A percentile compares a stretch with the other conserved stretches of the same genome.
These are phyloP conservation scores for Claviceps humidiphila DNA, from an alignment of 2,329 filamentous ascomycete genomes.

Conservation along the genomic window DNA sequence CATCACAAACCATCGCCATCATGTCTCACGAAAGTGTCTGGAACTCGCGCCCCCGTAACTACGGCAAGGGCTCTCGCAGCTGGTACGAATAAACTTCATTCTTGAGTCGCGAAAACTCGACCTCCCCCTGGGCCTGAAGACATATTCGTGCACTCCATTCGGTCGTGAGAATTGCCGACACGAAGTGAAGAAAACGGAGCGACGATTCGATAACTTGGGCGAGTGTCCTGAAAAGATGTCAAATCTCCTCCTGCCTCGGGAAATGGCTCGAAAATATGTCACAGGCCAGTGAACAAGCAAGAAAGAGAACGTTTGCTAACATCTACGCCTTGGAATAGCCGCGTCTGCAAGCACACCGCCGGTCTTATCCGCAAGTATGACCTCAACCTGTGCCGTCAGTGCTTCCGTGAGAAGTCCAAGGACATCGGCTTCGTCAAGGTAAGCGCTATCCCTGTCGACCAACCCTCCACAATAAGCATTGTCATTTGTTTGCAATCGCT, in stretches of 20 bases:
- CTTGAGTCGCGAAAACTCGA: background rate
- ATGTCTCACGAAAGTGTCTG: slow-evolving; percentile 87
- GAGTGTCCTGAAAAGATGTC: background rate
- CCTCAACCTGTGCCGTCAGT: slow-evolving; percentile 75
- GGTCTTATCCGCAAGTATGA: slow-evolving; percentile 99
- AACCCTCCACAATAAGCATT: too few species aligned
- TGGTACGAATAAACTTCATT: slow-evolving; percentile 52
- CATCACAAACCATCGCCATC: slow-evolving; percentile 24
- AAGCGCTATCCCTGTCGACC: slow-evolving; percentile 2
- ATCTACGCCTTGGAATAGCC: slow-evolving; percentile 26
- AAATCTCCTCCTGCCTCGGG: background rate
- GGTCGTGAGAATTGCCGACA: background rate
- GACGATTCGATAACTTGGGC: background rate
- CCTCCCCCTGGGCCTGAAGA: background rate
- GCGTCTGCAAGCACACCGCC: slow-evolving; percentile 77
- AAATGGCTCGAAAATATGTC: background rate
- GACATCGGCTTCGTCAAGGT: slow-evolving; percentile 66
- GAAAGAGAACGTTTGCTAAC: background rate
- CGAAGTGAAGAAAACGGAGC: background rate
- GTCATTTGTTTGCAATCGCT: background rate
- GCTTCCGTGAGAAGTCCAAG: slow-evolving; percentile 61
- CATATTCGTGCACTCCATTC: background rate
- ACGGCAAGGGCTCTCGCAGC: slow-evolving; percentile 89
- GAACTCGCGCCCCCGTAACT: slow-evolving; percentile 94
- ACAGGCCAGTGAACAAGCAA: background rate